Conservation (phyloP, 805 yeast species). For the Metschnikowia bowlesiae region DNA sequence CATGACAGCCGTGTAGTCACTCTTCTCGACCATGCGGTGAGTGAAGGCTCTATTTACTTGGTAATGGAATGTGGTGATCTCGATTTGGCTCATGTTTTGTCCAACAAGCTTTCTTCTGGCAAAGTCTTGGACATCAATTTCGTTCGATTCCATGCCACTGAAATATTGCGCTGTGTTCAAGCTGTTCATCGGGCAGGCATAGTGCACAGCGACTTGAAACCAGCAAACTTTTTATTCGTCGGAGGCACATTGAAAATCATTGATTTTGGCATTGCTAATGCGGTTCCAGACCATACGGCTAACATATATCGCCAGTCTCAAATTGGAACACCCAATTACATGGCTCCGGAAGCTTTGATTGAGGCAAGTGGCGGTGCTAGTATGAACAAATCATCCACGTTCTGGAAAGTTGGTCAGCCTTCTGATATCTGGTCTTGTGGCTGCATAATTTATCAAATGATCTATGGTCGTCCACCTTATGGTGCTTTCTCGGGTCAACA, state of each 20-base stretch:
- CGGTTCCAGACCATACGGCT: constrained; percentile 87
- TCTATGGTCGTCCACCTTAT: constrained; percentile 90
- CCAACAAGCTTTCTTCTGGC: constrained; percentile 46
- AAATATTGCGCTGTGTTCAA: constrained; percentile 73
- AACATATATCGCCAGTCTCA: constrained; percentile 87
- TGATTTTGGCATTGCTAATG: constrained; percentile 95
- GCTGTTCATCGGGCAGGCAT: constrained; percentile 87
- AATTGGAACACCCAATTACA: constrained; percentile 93
- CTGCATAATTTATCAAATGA: constrained; percentile 91
- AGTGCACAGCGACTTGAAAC: constrained; percentile 76
- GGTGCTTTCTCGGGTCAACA: constrained; percentile 73
- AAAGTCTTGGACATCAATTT: constrained; percentile 59
- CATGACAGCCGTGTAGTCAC: constrained; percentile 69
- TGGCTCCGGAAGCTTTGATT: constrained; percentile 94
- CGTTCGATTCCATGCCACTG: constrained; percentile 73
- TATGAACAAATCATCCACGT: constrained; percentile 29
- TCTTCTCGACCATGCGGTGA: constrained; percentile 68
- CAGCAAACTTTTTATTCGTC: constrained; percentile 69
- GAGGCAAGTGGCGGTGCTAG: constrained; percentile 30
- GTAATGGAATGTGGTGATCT: constrained; percentile 96
- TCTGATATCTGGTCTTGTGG: constrained; percentile 99
- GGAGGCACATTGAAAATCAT: constrained; percentile 81
- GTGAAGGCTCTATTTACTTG: constrained; percentile 57
- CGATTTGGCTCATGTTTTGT: constrained; percentile 78
- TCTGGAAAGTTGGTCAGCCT: constrained; percentile 86